Percentiles rank a stretch among this genome's conserved stretches.
Evolutionary conservation across 2,329 filamentous ascomycete genomes (phyloP).

Genomic region (Fonsecaea pugnacius): DNA sequence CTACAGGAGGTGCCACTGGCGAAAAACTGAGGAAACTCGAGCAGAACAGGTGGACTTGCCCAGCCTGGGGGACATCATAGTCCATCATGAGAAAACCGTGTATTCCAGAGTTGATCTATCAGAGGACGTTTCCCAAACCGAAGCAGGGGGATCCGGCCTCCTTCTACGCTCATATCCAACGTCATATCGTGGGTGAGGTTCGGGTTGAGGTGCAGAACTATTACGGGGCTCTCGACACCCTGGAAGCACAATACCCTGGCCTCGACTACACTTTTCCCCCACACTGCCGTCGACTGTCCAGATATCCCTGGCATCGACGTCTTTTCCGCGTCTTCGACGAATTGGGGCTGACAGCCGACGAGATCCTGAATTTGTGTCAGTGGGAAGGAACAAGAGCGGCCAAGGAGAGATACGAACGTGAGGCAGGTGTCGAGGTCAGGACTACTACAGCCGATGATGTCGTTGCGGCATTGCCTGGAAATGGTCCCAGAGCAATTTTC

Average conservation of each 20-base stretch:
- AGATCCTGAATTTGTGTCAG: constrained; percentile 66
- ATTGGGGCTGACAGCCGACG: constrained; percentile 61
- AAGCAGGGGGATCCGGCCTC: constrained; percentile 61
- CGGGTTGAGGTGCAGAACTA: constrained; percentile 67
- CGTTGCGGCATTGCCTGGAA: constrained; percentile 33
- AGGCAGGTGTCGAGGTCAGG: constrained; percentile 62
- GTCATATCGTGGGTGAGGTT: constrained; percentile 67
- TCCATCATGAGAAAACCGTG: constrained; percentile 63
- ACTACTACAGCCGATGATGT: constrained; percentile 67
- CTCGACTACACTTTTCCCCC: constrained; percentile 66
- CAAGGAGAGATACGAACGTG: constrained; percentile 53
- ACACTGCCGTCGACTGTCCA: constrained; percentile 65
- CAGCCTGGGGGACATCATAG: not conserved
- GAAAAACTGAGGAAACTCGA: not conserved
- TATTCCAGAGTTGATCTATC: constrained; percentile 63
- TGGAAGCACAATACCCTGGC: constrained; percentile 69
- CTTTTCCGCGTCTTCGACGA: constrained; percentile 66
- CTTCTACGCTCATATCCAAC: constrained; percentile 63
- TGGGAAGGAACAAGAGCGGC: constrained; percentile 60
- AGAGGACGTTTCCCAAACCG: constrained; percentile 61
- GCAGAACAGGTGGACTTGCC: not conserved
- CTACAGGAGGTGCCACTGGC: not conserved
- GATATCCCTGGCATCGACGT: constrained; percentile 64
- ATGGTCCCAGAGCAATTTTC: constrained; percentile 27
- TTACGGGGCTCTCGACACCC: constrained; percentile 66